A percentile compares a stretch with the other conserved stretches of the same genome.
Conservation (phyloP, 768 basidiomycete genomes). For the Tricholoma bakamatsutake region DNA sequence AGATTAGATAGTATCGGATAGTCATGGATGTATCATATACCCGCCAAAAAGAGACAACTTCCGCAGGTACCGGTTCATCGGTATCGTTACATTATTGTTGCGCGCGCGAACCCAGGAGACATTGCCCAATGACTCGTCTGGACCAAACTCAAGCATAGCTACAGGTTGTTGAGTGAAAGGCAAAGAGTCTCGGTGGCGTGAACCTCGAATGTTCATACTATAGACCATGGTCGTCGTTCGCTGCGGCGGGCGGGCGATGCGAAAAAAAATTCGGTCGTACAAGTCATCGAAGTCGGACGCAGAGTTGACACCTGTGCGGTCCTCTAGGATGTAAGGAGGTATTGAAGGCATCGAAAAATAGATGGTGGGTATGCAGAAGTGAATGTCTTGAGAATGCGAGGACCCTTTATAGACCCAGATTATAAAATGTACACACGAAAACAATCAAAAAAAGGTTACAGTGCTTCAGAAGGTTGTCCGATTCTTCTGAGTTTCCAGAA, state of each 20-base stretch:
- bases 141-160: conserved; percentile 54
- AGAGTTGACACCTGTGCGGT: conserved; percentile 14
- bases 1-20: not conserved
- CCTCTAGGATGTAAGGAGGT: conserved; percentile 1
- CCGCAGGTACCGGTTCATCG: conserved; percentile 60
- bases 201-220: conserved; percentile 59
- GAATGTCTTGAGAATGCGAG: not conserved
- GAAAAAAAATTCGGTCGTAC: conserved; percentile 71
- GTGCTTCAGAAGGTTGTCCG: conserved; percentile 2
- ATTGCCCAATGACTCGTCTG: conserved; percentile 52
- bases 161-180: conserved; percentile 48
- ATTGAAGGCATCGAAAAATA: not conserved
- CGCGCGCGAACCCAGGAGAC: conserved; percentile 45
- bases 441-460: conserved; percentile 1
- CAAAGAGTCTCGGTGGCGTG: conserved; percentile 49
- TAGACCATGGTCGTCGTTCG: conserved; percentile 49
- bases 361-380: not conserved
- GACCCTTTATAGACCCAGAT: conserved; percentile 1
- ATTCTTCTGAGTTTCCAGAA: conserved; percentile 3
- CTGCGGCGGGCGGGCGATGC: conserved; percentile 46
- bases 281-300: conserved; percentile 70
- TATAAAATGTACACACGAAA: conserved; percentile 1
- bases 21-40: conserved; percentile 32
- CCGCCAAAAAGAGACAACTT: conserved; percentile 62
- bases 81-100: conserved; percentile 33